A percentile compares a stretch with the other conserved stretches of the same genome.
These are phyloP conservation scores for Phlegmacium glaucopus DNA, from an alignment of 768 basidiomycete species.

Conservation along the genomic window DNA sequence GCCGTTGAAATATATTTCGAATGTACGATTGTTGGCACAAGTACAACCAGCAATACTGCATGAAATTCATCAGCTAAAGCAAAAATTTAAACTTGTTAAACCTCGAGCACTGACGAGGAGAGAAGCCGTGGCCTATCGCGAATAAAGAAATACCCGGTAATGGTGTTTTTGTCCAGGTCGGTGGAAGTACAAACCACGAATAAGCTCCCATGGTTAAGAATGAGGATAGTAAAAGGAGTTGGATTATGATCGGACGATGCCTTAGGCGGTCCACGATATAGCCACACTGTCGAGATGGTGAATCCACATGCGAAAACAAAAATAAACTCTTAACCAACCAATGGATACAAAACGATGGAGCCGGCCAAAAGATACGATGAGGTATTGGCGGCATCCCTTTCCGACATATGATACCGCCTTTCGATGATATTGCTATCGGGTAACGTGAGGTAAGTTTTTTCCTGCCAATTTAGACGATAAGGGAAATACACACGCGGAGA, in stretches of 20 bases:
- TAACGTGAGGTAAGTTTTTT: slow-evolving; percentile 1
- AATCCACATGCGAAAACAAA: background rate
- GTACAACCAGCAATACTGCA: slow-evolving; percentile 66
- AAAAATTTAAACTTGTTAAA: slow-evolving; percentile 1
- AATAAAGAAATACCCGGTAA: slow-evolving; percentile 60
- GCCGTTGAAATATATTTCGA: slow-evolving; percentile 75
- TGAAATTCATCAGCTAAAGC: background rate
- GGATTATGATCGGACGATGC: slow-evolving; percentile 52
- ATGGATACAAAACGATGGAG: slow-evolving; percentile 65
- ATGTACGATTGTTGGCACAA: slow-evolving; percentile 71
- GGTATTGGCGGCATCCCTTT: slow-evolving; percentile 55
- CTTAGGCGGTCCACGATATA: slow-evolving; percentile 59
- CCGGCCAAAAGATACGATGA: slow-evolving; percentile 74
- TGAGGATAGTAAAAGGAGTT: slow-evolving; percentile 57
- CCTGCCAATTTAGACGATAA: background rate
- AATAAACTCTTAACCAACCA: slow-evolving; percentile 38
- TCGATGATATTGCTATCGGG: slow-evolving; percentile 65
- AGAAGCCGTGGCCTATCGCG: slow-evolving; percentile 68
- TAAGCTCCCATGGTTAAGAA: slow-evolving; percentile 59
- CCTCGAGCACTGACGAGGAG: slow-evolving; percentile 50
- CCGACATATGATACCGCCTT: slow-evolving; percentile 57
- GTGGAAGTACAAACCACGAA: slow-evolving; percentile 63
- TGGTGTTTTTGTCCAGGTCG: slow-evolving; percentile 51
- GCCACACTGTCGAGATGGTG: slow-evolving; percentile 45
- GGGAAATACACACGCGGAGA: slow-evolving; percentile 56